Conservation (phyloP, 2,329 filamentous ascomycete genomes). For the Penicillium digitatum region DNA sequence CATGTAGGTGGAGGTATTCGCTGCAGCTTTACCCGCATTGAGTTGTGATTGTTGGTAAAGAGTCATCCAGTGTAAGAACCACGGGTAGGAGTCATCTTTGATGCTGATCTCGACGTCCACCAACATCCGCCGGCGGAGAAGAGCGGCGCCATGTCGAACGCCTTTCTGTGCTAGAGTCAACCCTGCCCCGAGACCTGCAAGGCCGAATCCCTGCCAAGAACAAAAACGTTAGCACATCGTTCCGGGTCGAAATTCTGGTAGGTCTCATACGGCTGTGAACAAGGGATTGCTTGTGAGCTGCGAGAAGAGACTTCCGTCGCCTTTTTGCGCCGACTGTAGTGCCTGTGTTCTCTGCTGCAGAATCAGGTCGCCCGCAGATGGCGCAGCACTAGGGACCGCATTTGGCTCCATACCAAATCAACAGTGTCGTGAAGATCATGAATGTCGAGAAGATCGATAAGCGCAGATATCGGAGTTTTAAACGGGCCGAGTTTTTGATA, state of each 20-base stretch:
- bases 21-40: slow-evolving; percentile 49
- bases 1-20: slow-evolving; percentile 43
- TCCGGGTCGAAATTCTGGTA: neutral
- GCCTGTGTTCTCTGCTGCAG: slow-evolving; percentile 35
- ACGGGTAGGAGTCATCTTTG: slow-evolving; percentile 87
- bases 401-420: slow-evolving; percentile 36
- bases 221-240: slow-evolving; percentile 1
- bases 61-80: slow-evolving; percentile 93
- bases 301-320: slow-evolving; percentile 42
- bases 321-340: slow-evolving; percentile 25
- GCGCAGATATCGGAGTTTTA: slow-evolving; percentile 29
- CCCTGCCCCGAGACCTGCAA: slow-evolving; percentile 80
- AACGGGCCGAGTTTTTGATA: slow-evolving; percentile 25
- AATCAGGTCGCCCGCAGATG: slow-evolving; percentile 36
- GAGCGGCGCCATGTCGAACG: slow-evolving; percentile 64
- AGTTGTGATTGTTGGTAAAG: slow-evolving; percentile 66
- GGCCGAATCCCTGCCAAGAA: slow-evolving; percentile 66
- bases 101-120: slow-evolving; percentile 95
- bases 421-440: slow-evolving; percentile 8
- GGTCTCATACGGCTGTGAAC: slow-evolving; percentile 46
- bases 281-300: slow-evolving; percentile 49
- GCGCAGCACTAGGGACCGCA: slow-evolving; percentile 27
- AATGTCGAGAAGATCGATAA: slow-evolving; percentile 16
- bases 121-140: slow-evolving; percentile 78
- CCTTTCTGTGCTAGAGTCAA: slow-evolving; percentile 77